Evolutionary conservation across 306 rosid species (phyloP).

Genomic region (Coriaria nepalensis): DNA sequence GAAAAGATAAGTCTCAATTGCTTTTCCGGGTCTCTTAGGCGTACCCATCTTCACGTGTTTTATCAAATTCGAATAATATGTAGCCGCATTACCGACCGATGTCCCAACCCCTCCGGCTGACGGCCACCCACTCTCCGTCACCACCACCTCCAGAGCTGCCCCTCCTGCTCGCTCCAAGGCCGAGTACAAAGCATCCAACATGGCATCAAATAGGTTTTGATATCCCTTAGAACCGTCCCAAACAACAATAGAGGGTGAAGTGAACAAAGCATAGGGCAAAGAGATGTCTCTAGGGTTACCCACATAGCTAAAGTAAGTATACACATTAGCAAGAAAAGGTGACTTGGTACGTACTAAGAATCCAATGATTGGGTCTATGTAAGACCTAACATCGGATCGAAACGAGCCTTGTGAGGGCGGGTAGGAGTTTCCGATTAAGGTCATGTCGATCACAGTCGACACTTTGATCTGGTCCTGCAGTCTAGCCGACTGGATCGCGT

Average conservation of each 20-base stretch:
- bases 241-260: constrained; percentile 14
- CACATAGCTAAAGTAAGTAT: constrained; percentile 24
- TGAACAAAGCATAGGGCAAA: constrained; percentile 29
- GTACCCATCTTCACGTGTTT: constrained; percentile 29
- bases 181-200: constrained; percentile 24
- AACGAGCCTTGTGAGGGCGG: too few species aligned
- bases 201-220: constrained; percentile 27
- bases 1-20: constrained; percentile 28
- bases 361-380: constrained; percentile 13
- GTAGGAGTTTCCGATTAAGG: too few species aligned
- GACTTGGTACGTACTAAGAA: constrained; percentile 16
- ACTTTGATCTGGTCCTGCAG: too few species aligned
- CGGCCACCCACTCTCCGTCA: constrained; percentile 49
- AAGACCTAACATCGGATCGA: too few species aligned
- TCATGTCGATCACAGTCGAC: too few species aligned
- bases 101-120: constrained; percentile 28
- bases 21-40: constrained; percentile 21
- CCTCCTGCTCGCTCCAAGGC: constrained; percentile 33
- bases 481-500: too few species aligned
- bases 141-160: constrained; percentile 21
- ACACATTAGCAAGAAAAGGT: constrained; percentile 30
- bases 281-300: not conserved
- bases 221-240: constrained; percentile 23
- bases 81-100: constrained; percentile 23
- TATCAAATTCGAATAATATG: constrained; percentile 27